Evolutionary conservation across 192 early-diverging fungal genomes (phyloP), one percentile per base, ranked within the genome.

Genomic region (Dimargaris xerosporica): DNA sequence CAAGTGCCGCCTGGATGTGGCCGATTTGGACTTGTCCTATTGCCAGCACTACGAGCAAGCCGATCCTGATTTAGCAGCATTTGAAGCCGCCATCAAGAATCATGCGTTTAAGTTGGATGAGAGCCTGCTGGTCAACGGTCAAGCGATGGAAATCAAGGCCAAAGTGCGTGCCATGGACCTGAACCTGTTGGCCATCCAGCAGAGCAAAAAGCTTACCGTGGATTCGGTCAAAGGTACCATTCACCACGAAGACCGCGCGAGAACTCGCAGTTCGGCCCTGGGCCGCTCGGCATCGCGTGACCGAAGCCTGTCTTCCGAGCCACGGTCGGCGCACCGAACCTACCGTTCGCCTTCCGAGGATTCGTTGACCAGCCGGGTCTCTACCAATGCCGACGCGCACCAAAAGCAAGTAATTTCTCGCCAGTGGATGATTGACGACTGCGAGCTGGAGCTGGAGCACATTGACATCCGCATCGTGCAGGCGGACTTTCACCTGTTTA

Each of bases 371-470:
- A 23, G 23, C 28, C 23, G 28, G 1, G 54, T 15, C n/a, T 53
- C 44, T n/a, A 23, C 9, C 34, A 65, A 55, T 15, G 19, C 25
- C 26, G 15, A 41, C 17, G 48, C 25, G 21, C 6, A 34, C 51
- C 17, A 17, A 6, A 51, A 50, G 17, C 69, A 70, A 25, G 45
- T 71, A 34, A 71, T 64, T 29, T 71, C 71, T 11, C 68, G 72
- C 48, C 71, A 72, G 54, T 78, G 76, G 76, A 69, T 71, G 21
- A 62, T 78, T 21, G 73, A 73, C 60, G 76, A 78, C 64, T 74
- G 71, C 42, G 71, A 70, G 56, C 45, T 70, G 25, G 76, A 78
- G 61, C 68, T 78, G 41, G 71, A 74, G 54, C 71, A 78, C 51
- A 31, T 78, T 54, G 76, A 78, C 29, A 69, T 75, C 28, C 76